These are phyloP conservation scores for Monascus purpureus DNA, from an alignment of 495 filamentous ascomycete species.

Conservation along the genomic window DNA sequence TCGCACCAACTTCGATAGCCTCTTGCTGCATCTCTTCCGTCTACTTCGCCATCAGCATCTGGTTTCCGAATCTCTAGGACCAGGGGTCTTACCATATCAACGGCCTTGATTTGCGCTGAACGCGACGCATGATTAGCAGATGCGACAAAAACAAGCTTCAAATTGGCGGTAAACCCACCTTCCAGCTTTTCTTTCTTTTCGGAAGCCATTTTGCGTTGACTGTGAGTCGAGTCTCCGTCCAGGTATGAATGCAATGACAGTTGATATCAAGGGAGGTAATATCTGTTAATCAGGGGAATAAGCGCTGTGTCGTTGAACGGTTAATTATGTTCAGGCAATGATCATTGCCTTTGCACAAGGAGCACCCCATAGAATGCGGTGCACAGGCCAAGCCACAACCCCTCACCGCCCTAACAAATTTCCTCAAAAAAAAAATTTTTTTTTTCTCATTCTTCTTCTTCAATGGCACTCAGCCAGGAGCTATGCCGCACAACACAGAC, in stretches of 20 bases:
- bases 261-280: too few relatives aligned
- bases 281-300: too few relatives aligned
- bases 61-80: background rate
- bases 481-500: slow-evolving; percentile 6
- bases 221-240: too few relatives aligned
- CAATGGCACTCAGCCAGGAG: slow-evolving; percentile 6
- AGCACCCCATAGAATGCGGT: background rate
- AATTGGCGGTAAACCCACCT: slow-evolving; percentile 37
- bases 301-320: too few relatives aligned
- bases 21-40: slow-evolving; percentile 95
- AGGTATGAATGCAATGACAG: too few relatives aligned
- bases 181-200: slow-evolving; percentile 61
- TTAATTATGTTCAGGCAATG: too few relatives aligned
- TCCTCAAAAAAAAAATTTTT: slow-evolving; percentile 18
- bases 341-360: slow-evolving; percentile 1
- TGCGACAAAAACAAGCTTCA: slow-evolving; percentile 1
- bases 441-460: slow-evolving; percentile 7
- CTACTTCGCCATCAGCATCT: slow-evolving; percentile 30
- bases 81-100: slow-evolving; percentile 69
- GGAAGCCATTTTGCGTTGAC: slow-evolving; percentile 25
- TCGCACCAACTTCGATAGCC: slow-evolving; percentile 82
- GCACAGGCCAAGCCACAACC: slow-evolving; percentile 6
- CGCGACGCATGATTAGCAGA: slow-evolving; percentile 18
- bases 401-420: slow-evolving; percentile 22
- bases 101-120: slow-evolving; percentile 87